Evolutionary conservation across 495 filamentous ascomycete species (phyloP).

Genomic region (Glarea lozoyensis): DNA sequence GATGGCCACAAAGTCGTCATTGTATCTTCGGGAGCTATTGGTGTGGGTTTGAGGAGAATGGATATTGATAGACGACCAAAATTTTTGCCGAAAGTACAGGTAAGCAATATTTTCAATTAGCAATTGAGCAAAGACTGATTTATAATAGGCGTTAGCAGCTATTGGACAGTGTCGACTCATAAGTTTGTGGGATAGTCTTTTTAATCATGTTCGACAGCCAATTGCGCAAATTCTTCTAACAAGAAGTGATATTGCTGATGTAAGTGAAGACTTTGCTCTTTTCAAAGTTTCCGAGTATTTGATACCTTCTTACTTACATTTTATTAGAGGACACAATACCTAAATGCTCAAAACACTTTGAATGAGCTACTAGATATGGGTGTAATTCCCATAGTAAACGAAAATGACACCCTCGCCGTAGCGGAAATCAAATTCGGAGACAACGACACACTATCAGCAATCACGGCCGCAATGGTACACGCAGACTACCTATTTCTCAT

Average conservation of each 20-base stretch:
- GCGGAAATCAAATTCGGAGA: conserved; percentile 99
- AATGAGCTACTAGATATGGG: conserved; percentile 86
- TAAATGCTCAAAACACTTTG: conserved; percentile 93
- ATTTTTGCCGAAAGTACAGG: conserved; percentile 76
- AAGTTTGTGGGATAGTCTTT: conserved; percentile 89
- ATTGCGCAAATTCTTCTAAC: conserved; percentile 92
- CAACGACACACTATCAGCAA: conserved; percentile 94
- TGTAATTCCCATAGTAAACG: conserved; percentile 96
- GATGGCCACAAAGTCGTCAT: conserved; percentile 93
- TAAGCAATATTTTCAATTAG: conserved; percentile 22
- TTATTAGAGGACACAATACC: conserved; percentile 74
- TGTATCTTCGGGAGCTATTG: conserved; percentile 94
- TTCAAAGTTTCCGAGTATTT: neutral
- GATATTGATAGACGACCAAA: conserved; percentile 84
- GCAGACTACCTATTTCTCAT: conserved; percentile 96
- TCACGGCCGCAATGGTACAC: conserved; percentile 94
- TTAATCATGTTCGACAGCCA: conserved; percentile 76
- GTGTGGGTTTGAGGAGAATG: conserved; percentile 83
- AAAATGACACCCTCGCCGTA: conserved; percentile 95
- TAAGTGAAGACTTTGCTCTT: too few relatives aligned
- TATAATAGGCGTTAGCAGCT: conserved; percentile 74
- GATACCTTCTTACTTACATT: neutral
- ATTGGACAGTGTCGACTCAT: conserved; percentile 95
- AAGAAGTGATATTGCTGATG: conserved; percentile 94
- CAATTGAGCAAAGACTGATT: neutral